Evolutionary conservation across 148 eudicot species (phyloP).

Genomic region (Rhododendron simsii): DNA sequence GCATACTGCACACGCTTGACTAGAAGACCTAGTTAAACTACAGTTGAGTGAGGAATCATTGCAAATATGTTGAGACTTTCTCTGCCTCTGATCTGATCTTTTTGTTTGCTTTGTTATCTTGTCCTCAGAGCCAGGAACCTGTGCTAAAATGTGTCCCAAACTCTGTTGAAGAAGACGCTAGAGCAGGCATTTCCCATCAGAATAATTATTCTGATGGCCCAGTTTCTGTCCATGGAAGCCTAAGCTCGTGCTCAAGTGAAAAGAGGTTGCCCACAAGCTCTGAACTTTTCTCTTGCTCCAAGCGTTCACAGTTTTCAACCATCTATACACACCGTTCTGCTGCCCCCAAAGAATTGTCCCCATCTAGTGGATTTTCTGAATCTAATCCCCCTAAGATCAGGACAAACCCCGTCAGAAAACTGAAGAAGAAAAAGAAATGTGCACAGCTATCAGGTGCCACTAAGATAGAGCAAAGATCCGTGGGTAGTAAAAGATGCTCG

Average conservation of each 20-base stretch:
- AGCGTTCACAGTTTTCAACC: constrained; percentile 17
- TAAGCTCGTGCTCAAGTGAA: constrained; percentile 12
- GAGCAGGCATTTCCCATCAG: neutral
- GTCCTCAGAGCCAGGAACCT: constrained; percentile 13
- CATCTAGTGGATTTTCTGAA: neutral
- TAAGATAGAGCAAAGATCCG: neutral
- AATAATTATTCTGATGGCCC: constrained; percentile 19
- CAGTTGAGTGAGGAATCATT: neutral
- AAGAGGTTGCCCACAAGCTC: neutral
- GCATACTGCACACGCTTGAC: neutral
- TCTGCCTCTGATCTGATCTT: constrained; percentile 1
- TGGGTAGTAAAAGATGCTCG: constrained; percentile 32
- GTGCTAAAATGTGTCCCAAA: constrained; percentile 9
- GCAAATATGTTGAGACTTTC: neutral
- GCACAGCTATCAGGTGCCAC: constrained; percentile 5
- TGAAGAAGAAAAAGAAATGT: constrained; percentile 11
- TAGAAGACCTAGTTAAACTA: neutral
- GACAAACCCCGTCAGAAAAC: neutral
- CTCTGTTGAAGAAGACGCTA: neutral
- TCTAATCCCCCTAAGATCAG: neutral
- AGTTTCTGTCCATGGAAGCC: constrained; percentile 30
- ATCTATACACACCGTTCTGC: neutral
- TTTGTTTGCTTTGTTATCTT: neutral
- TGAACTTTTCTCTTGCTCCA: constrained; percentile 15
- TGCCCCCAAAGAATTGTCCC: neutral